These are phyloP conservation scores for Solanum infundibuliforme DNA, from an alignment of 257 asterid species.

Conservation along the genomic window DNA sequence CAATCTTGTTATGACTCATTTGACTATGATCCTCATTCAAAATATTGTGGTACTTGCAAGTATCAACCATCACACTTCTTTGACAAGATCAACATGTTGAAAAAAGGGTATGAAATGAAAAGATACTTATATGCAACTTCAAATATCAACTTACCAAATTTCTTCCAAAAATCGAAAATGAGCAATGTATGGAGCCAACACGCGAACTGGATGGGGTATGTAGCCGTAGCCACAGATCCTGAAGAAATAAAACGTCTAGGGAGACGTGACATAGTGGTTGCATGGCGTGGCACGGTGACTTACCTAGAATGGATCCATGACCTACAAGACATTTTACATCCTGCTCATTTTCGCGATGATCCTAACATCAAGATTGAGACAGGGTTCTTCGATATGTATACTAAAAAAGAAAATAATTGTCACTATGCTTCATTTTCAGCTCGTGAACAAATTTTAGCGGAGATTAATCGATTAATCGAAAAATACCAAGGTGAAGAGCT, in stretches of 20 bases:
- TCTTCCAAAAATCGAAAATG: constrained; percentile 42
- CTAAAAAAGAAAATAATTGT: constrained; percentile 38
- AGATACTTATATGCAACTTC: constrained; percentile 63
- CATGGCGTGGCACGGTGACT: constrained; percentile 86
- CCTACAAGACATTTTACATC: constrained; percentile 56
- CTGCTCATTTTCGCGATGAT: constrained; percentile 63
- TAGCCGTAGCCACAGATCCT: constrained; percentile 51
- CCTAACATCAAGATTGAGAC: constrained; percentile 58
- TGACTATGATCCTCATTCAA: constrained; percentile 74
- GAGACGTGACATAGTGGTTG: constrained; percentile 55
- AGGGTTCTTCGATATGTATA: constrained; percentile 70
- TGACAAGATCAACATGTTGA: constrained; percentile 38
- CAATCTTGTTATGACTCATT: constrained; percentile 75
- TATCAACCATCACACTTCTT: constrained; percentile 42
- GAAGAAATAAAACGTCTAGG: constrained; percentile 50
- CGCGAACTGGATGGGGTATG: constrained; percentile 85
- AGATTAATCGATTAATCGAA: constrained; percentile 44
- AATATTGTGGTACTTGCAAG: constrained; percentile 76
- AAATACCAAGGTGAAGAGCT: constrained; percentile 47
- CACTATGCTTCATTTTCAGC: constrained; percentile 49
- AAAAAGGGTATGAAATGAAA: constrained; percentile 46
- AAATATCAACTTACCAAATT: constrained; percentile 60
- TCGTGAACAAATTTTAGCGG: constrained; percentile 63
- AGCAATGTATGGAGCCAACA: constrained; percentile 64
- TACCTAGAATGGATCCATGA: constrained; percentile 83